phyloP scores from a whole-genome alignment of 2,329 filamentous ascomycete species.

The Chaetoscypha palmicola region DNA sequence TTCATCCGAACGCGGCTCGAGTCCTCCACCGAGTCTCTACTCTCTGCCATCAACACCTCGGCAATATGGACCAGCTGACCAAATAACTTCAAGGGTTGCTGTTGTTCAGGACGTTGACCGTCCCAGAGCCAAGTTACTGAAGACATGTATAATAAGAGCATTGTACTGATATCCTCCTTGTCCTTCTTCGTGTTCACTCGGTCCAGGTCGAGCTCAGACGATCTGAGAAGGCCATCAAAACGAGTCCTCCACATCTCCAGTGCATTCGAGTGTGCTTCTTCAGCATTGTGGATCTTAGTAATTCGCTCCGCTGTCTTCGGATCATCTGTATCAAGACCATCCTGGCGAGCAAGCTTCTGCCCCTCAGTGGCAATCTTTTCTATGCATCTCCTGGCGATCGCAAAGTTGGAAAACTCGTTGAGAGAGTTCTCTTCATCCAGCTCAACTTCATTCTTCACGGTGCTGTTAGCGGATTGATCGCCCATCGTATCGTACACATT shows the following conservation, averaged over 20 bases:
- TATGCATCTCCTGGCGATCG: neutral
- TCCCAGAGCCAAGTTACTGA: slow-evolving; percentile 3
- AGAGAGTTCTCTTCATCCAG: neutral
- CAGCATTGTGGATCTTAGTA: neutral
- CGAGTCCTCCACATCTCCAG: neutral
- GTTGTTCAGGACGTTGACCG: neutral
- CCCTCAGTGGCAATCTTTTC: slow-evolving; percentile 2
- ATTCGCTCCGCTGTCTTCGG: neutral
- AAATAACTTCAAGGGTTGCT: neutral
- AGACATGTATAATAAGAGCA: slow-evolving; percentile 4
- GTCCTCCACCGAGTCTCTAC: neutral
- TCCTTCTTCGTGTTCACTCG: neutral
- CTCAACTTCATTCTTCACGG: neutral
- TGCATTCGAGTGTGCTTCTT: neutral
- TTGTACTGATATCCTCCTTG: slow-evolving; percentile 1
- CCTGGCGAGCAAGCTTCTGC: neutral
- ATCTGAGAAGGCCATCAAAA: slow-evolving; percentile 1
- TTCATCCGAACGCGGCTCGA: neutral
- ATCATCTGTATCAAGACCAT: neutral
- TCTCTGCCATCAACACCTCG: neutral
- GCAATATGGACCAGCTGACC: neutral
- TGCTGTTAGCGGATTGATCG: neutral
- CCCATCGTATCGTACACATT: slow-evolving; percentile 3
- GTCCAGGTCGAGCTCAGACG: neutral
- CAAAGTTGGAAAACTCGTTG: neutral